Evolutionary conservation across 1,284 basidiomycete species (phyloP), one percentile per base, ranked within the genome.

Genomic region (Anthracocystis panici-leucophaei): DNA sequence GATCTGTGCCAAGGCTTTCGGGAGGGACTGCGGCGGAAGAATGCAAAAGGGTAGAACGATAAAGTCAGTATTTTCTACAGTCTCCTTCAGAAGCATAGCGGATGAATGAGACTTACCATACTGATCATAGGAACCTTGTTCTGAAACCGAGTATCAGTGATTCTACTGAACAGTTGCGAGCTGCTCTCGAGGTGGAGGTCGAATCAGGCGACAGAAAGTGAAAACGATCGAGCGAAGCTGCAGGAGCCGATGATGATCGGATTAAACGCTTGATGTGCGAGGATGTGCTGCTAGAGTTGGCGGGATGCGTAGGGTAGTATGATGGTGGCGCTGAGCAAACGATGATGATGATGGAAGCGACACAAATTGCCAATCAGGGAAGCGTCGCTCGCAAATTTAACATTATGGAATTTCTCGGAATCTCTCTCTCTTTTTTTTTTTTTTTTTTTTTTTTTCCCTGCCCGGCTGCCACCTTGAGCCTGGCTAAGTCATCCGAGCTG

Each of bases 1-100:
- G 70, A 97, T 93, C 85, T 95, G 93, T 20, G 94, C 89, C 49
- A 96, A 87, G 72, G 91, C 88, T 86, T 89, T 82, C 23, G 86
- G 86, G n/a, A 85, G 64, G 41, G 81, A 82, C 82, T 83, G 70
- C 40, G 40, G 50, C 16, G 18, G 5, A 38, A n/a, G 27, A 5
- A 23, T 35, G 35, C 25, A 20, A 33, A 2, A 9, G 40, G 14
- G 20, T 25, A 3, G 21, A 2, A 20, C 8, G 42, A 31, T 10
- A 35, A 20, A 21, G 51, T 53, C 54, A 62, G 59, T 23, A 46
- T 31, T 18, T 44, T 31, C 25, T 20, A 31, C 18, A 1, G 0
- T 12, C 16, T n/a, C 18, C 9, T 20, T 11, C 18, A 27, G 10
- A 18, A 29, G 14, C 11, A 21, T 21, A 11, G 31, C 18, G 10